These are phyloP conservation scores for Penicillium egyptiacum DNA, from an alignment of 495 filamentous ascomycete genomes.

Conservation along the genomic window DNA sequence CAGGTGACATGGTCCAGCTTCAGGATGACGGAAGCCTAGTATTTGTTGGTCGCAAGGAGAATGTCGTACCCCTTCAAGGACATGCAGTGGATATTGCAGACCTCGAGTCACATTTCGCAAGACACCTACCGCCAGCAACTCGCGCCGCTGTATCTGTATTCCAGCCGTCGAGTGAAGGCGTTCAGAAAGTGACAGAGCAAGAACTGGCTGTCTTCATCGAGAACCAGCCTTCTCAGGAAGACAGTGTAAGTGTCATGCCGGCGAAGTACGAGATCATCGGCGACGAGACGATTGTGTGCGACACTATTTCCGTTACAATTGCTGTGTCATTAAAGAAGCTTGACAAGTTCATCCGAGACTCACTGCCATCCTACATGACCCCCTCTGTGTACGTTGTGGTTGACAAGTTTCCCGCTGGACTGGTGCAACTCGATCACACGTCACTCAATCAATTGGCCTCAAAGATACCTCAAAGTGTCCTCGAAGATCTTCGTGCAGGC, in stretches of 20 bases:
- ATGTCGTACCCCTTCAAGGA: conserved; percentile 32
- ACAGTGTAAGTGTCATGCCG: conserved; percentile 24
- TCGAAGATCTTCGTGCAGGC: conserved; percentile 23
- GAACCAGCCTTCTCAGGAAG: conserved; percentile 20
- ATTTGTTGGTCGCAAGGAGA: conserved; percentile 36
- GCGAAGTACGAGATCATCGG: conserved; percentile 20
- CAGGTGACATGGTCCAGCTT: conserved; percentile 36
- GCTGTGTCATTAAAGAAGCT: conserved; percentile 33
- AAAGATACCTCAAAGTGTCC: conserved; percentile 19
- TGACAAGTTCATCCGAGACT: conserved; percentile 38
- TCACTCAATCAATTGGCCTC: conserved; percentile 31
- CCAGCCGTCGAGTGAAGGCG: conserved; percentile 16
- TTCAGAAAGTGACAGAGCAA: conserved; percentile 9
- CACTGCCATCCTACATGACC: conserved; percentile 42
- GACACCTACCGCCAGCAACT: conserved; percentile 29
- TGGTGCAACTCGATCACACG: conserved; percentile 26
- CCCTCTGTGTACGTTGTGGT: conserved; percentile 40
- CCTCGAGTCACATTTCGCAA: conserved; percentile 29
- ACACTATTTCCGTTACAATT: conserved; percentile 23
- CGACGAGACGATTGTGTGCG: conserved; percentile 15
- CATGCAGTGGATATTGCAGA: conserved; percentile 39
- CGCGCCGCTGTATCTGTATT: conserved; percentile 29
- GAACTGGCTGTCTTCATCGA: conserved; percentile 36
- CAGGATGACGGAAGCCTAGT: conserved; percentile 31
- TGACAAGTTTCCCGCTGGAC: conserved; percentile 26